Evolutionary conservation across 306 rosid genomes (phyloP).

Genomic region (Fagus crenata): DNA sequence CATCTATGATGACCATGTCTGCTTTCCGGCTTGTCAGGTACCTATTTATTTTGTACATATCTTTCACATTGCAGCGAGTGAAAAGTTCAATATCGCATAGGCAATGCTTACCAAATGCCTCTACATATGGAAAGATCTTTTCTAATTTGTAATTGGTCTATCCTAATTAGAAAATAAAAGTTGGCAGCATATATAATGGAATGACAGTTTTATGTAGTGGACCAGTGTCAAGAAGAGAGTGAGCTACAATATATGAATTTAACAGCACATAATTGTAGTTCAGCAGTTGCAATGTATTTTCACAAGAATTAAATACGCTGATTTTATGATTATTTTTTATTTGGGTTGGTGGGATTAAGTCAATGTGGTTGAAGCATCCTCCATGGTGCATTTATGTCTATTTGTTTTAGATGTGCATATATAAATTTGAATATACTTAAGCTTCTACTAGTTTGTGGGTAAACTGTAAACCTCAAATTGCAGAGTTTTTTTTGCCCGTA

Average conservation of each 20-base stretch:
- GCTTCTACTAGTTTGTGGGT: background rate
- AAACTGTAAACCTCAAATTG: background rate
- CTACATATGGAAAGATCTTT: background rate
- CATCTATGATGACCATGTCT: slow-evolving; percentile 94
- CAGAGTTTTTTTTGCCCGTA: background rate
- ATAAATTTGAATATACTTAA: too few species aligned
- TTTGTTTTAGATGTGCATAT: too few species aligned
- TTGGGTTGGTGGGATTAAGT: background rate
- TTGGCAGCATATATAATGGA: background rate
- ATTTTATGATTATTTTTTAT: background rate
- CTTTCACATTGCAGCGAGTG: background rate
- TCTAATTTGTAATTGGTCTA: background rate
- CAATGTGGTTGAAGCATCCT: background rate
- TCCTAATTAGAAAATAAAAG: background rate
- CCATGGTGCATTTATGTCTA: too few species aligned
- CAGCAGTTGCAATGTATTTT: background rate
- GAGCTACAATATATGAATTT: background rate
- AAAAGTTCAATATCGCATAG: background rate
- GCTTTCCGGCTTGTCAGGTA: slow-evolving; percentile 87
- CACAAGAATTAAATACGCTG: too few species aligned
- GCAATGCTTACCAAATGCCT: background rate
- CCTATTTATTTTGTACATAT: background rate
- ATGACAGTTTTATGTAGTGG: background rate
- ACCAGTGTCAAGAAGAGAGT: background rate
- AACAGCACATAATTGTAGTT: background rate